phyloP scores from a whole-genome alignment of 305 asterid species.

The Fraxinus dipetala region DNA sequence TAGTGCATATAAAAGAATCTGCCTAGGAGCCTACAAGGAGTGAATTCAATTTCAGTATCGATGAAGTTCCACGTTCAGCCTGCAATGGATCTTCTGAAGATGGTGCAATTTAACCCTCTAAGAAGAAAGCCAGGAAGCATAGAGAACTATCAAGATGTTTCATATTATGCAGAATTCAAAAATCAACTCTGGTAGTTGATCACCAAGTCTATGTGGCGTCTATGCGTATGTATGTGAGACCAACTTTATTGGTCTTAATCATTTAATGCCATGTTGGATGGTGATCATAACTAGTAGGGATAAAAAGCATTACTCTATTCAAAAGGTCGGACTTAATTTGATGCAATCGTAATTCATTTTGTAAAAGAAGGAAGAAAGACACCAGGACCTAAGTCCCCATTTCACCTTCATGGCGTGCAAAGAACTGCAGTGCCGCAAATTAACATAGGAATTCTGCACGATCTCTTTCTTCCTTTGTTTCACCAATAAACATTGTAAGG shows the following conservation, averaged over 20 bases:
- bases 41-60: not conserved
- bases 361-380: not conserved
- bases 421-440: not conserved
- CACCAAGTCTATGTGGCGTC: not conserved
- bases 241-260: no score
- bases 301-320: not conserved
- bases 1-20: not conserved
- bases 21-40: not conserved
- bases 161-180: not conserved
- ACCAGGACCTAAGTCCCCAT: not conserved
- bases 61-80: not conserved
- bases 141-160: not conserved
- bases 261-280: not conserved
- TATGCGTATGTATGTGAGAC: not conserved
- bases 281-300: not conserved
- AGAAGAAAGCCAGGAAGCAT: not conserved
- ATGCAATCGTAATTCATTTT: not conserved
- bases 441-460: not conserved
- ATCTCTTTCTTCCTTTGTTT: not conserved
- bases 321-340: not conserved
- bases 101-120: not conserved
- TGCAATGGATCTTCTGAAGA: not conserved
- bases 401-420: not conserved
- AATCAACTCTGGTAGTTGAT: not conserved
- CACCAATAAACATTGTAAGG: not conserved